Base-by-base conservation (phyloP, 768 basidiomycete genomes). In the Boletus rubescentipes region DNA sequence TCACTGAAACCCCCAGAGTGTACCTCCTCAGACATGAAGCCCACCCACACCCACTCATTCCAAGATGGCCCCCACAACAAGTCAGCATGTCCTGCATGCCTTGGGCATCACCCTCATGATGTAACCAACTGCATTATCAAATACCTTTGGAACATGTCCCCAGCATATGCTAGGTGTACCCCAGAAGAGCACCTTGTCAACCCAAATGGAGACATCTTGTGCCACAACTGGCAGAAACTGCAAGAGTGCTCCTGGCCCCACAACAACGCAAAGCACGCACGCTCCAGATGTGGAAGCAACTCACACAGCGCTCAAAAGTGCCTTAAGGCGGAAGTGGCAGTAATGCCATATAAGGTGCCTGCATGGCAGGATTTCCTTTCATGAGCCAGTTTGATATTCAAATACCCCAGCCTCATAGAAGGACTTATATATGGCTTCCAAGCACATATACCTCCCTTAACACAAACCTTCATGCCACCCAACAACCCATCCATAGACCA, bases 171-270 rank as follows among this genome's bases (percentile, higher is more conserved):
- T 3, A 26, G 12, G 1, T 4, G 34, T 1, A 12, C 21, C 0
- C 12, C 21, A 3, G 38, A 45, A 6, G 49, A 44, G 0, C 9
- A 5, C 6, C 43, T 55, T 9, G 2, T 45, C 6, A 16, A 50
- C 21, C 11, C 8, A 1, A 8, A 16, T 0, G 32, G 54, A 0
- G 1, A 16, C 0, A 4, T 30, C 0, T 9, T 42, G 0, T 55
- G 49, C 18, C 31, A 14, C 8, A n/a, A 45, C 20, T 50, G 48
- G 54, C 54, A 55, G 26, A 14, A 43, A 46, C 36, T 43, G 1
- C 6, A 39, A 0, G 43, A 42, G 1, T 55, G 49, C 31, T 6
- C 37, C 5, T 16, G 4, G 0, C 6, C n/a, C 0, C 55, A 56
- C 7, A 31, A 20, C 0, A 4, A 10, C 2, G 20, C 35, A 10